Evolutionary conservation across 2,329 filamentous ascomycete species (phyloP).

Genomic region (Verticillium nubilum): DNA sequence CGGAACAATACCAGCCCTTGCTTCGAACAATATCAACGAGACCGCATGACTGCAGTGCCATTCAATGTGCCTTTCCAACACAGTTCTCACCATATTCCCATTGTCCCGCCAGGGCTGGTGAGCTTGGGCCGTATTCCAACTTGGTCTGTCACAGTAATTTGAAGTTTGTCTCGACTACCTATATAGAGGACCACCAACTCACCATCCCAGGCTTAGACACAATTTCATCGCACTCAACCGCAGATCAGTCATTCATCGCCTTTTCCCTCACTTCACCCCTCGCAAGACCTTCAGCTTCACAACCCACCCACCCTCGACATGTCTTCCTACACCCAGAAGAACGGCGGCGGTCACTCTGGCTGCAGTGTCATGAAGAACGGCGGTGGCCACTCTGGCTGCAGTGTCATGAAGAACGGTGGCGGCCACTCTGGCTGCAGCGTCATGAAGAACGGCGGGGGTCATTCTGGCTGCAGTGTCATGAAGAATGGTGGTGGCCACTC

Average conservation of each 20-base stretch:
- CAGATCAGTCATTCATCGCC: not conserved
- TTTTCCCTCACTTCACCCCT: not conserved
- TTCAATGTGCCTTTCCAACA: no score
- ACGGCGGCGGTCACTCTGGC: not conserved
- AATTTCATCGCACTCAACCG: no score
- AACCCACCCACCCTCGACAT: no score
- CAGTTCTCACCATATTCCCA: no score
- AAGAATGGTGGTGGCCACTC: constrained; percentile 1
- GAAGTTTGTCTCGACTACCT: no score
- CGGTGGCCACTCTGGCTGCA: constrained; percentile 14
- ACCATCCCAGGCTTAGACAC: no score
- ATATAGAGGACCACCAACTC: no score
- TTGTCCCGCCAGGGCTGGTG: no score
- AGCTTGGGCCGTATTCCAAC: no score
- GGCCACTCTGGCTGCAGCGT: constrained; percentile 17
- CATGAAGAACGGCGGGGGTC: constrained; percentile 16
- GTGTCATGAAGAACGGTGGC: constrained; percentile 19
- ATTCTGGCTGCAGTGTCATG: constrained; percentile 17
- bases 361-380: constrained; percentile 23
- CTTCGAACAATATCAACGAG: not conserved
- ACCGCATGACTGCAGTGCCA: no score
- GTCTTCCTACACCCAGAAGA: not conserved
- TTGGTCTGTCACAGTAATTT: no score
- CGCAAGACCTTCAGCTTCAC: not conserved
- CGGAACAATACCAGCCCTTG: not conserved